Evolutionary conservation across 225 moss, liverwort and hornwort species (phyloP), one percentile per base, ranked within the genome.

Genomic region (Rhytidiadelphus loreus): DNA sequence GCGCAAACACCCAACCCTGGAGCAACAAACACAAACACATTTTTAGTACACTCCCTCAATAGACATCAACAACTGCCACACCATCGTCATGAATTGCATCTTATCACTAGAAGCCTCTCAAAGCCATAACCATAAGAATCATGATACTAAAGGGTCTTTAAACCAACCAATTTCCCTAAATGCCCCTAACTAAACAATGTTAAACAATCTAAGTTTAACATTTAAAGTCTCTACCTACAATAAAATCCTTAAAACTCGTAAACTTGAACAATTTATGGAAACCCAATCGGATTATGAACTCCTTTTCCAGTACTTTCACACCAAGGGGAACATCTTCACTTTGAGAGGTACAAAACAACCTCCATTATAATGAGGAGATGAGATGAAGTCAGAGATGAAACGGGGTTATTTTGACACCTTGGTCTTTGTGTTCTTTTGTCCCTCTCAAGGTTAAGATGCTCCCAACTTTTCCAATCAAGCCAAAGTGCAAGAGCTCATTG

Each of bases 1-100:
- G 89, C 63, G 87, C 72, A 83, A 97, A 97, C 37, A 97, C 89
- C 89, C 90, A 94, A 32, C 95, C 97, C 95, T 94, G 89, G 20
- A 86, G 28, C 56, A 78, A 80, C 63, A 84, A 53, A 44, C 61
- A 23, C 43, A 1, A 35, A 30, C 57, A 77, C 73, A 75, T 9
- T 55, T 58, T 78, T 26, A 88, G 56, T 48, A 52, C 24, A 62
- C 20, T 58, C 37, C 17, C 16, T 53, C 22, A 32, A 69, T 52
- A 22, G 13, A 77, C 32, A 80, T 79, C 24, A 35, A 77, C 68
- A 83, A 77, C 53, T 30, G 16, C 9, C 41, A 64, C 28, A 75
- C 26, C 75, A 50, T 26, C n/a, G 8, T 26, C 52, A 39, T 64
- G 50, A 29, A 48, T 17, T 18, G 9, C 76, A 62, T 41, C 69